Percentiles rank a stretch among this genome's conserved stretches.
phyloP scores from a whole-genome alignment of 805 yeast genomes.

The Wickerhamomyces sydowiorum region DNA sequence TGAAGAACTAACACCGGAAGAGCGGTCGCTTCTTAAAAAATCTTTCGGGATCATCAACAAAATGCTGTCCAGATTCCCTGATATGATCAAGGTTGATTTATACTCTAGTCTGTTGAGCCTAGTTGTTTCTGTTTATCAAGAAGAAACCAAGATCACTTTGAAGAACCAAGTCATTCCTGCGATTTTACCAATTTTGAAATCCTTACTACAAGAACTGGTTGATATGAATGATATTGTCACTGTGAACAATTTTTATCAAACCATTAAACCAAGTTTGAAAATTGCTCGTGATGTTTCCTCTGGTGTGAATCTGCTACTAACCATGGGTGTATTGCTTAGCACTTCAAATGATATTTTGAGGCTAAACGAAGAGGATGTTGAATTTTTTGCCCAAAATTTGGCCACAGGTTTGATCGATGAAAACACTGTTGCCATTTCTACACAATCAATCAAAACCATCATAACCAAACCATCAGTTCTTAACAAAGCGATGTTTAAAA shows the following conservation, averaged over 20 bases:
- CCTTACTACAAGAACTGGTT: conserved; percentile 32
- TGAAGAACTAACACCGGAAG: conserved; percentile 15
- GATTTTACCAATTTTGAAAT: conserved; percentile 45
- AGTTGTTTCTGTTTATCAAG: conserved; percentile 46
- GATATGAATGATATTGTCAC: conserved; percentile 23
- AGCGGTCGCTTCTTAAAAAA: conserved; percentile 40
- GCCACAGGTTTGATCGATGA: conserved; percentile 29
- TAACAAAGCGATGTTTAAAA: conserved; percentile 34
- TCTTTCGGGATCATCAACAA: conserved; percentile 48
- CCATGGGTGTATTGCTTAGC: conserved; percentile 39
- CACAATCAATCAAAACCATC: conserved; percentile 61
- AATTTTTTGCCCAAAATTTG: conserved; percentile 28
- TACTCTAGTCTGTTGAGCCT: conserved; percentile 64
- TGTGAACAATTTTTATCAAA: conserved; percentile 31
- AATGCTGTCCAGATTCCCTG: conserved; percentile 63
- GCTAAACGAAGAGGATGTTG: conserved; percentile 32
- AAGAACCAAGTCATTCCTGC: conserved; percentile 42
- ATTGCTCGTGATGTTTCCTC: conserved; percentile 13
- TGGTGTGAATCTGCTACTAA: conserved; percentile 33
- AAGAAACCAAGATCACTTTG: conserved; percentile 24
- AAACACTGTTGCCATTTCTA: conserved; percentile 34
- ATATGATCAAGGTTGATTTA: conserved; percentile 62
- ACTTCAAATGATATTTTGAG: conserved; percentile 29
- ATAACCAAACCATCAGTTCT: conserved; percentile 27
- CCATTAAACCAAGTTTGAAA: conserved; percentile 26